These are phyloP conservation scores for Podosphaera leucotricha DNA, from an alignment of 2,329 filamentous ascomycete species.

Conservation along the genomic window DNA sequence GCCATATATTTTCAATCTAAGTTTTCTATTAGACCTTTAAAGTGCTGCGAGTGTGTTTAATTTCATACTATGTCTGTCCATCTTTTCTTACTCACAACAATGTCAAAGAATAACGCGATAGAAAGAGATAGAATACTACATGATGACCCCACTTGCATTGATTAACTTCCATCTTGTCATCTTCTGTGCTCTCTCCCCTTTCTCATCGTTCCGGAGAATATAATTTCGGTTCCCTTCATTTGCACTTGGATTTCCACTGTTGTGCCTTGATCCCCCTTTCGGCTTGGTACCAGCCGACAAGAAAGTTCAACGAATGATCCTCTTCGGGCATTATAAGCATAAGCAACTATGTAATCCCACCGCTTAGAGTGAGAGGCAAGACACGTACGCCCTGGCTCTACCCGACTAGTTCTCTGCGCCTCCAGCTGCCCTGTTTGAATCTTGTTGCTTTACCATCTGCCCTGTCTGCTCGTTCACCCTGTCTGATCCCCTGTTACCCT, in stretches of 20 bases:
- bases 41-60: no score
- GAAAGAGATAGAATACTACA: not conserved
- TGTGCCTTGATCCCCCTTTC: not conserved
- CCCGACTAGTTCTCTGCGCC: not conserved
- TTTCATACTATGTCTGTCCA: no score
- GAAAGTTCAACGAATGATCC: not conserved
- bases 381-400: not conserved
- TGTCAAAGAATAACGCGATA: no score
- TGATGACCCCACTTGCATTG: not conserved
- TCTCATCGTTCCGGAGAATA: not conserved
- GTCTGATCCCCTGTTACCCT: conserved; percentile 1
- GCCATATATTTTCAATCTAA: no score
- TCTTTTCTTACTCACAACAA: no score
- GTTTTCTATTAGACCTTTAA: no score
- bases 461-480: not conserved
- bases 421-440: not conserved
- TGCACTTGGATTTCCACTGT: not conserved
- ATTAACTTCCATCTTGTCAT: not conserved
- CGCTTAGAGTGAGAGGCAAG: not conserved
- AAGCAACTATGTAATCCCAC: not conserved
- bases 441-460: not conserved
- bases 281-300: not conserved
- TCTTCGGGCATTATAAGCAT: not conserved
- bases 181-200: not conserved
- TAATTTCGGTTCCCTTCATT: not conserved